Evolutionary conservation across 1,284 basidiomycete species (phyloP).

Genomic region (Kalmanozyma brasiliensis): DNA sequence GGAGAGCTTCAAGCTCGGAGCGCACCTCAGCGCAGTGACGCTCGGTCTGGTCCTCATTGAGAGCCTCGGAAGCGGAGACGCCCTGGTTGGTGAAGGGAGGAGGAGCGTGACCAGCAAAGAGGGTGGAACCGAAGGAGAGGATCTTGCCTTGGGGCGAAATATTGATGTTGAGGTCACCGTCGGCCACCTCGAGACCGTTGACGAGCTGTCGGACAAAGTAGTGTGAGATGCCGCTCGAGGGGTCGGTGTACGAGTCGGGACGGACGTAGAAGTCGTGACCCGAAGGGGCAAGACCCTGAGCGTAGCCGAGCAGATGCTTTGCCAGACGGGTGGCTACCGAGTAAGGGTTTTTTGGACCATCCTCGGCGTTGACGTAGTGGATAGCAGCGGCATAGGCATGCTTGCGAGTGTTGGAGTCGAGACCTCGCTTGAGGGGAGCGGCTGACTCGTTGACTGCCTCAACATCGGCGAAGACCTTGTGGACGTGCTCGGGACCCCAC

Average conservation of each 20-base stretch:
- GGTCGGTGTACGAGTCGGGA: conserved; percentile 58
- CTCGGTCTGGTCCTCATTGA: conserved; percentile 18
- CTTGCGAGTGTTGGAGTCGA: conserved; percentile 30
- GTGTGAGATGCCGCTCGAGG: conserved; percentile 49
- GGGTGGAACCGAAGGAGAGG: conserved; percentile 54
- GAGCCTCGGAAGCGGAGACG: conserved; percentile 16
- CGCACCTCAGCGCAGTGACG: conserved; percentile 42
- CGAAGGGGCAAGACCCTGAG: conserved; percentile 29
- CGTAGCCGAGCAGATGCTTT: conserved; percentile 42
- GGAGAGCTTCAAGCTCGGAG: conserved; percentile 35
- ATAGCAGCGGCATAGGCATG: conserved; percentile 43
- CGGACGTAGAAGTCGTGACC: conserved; percentile 54
- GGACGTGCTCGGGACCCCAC: conserved; percentile 50
- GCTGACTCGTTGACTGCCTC: conserved; percentile 29
- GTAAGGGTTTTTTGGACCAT: conserved; percentile 40
- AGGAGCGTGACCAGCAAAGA: conserved; percentile 51
- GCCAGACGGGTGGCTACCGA: conserved; percentile 46
- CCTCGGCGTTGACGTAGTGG: conserved; percentile 44
- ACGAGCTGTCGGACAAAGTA: conserved; percentile 56
- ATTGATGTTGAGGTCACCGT: conserved; percentile 58
- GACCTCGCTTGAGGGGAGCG: conserved; percentile 14
- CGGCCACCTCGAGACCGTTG: conserved; percentile 55
- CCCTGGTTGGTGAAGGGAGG: conserved; percentile 47
- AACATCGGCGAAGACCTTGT: conserved; percentile 45
- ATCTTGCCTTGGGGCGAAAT: conserved; percentile 50